Evolutionary conservation across 257 asterid species (phyloP), one percentile per base, ranked within the genome.

Genomic region (Hygrophila difformis): DNA sequence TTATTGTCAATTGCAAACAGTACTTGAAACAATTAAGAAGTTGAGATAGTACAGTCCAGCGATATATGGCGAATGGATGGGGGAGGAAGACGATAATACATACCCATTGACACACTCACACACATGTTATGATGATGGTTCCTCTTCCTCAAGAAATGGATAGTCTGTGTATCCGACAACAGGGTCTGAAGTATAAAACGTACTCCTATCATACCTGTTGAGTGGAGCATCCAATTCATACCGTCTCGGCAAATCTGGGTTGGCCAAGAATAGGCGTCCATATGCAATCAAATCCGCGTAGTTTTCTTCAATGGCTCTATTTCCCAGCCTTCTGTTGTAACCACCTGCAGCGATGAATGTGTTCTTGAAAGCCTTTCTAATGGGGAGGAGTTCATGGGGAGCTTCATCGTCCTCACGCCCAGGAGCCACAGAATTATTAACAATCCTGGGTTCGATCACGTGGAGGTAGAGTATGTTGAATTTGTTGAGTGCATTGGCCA

Each of bases 331-430:
- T 55, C 79, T 62, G 12, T 81, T 73, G 43, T 70, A 82, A 12
- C 94, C 94, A 11, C 91, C 94, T 21, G 87, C 76, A 15, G 73
- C 64, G 6, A 82, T 71, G 50, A 82, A 73, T 1, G 82, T 79
- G 8, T 91, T 87, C 14, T 56, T 16, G 31, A 77, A 85, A 3
- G 87, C 63, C 16, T 41, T 66, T 14, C 96, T 62, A n/a, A n/a
- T n/a, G n/a, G n/a, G 78, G 79, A 76, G 2, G 70, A 57, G 57
- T 67, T 69, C 68, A 85, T 56, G 17, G 79, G 10, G 64, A 0
- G 82, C 84, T 62, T 77, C 93, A 67, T 85, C 94, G 1, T 77
- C 92, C 33, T 78, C 81, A 31, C 78, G 71, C 6, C 96, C 97
- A 1, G 66, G 82, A 16, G 60, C 65, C 40, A 87, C 87, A 1